Conservation (phyloP, 805 yeast species). For the Yarrowia divulgata region DNA sequence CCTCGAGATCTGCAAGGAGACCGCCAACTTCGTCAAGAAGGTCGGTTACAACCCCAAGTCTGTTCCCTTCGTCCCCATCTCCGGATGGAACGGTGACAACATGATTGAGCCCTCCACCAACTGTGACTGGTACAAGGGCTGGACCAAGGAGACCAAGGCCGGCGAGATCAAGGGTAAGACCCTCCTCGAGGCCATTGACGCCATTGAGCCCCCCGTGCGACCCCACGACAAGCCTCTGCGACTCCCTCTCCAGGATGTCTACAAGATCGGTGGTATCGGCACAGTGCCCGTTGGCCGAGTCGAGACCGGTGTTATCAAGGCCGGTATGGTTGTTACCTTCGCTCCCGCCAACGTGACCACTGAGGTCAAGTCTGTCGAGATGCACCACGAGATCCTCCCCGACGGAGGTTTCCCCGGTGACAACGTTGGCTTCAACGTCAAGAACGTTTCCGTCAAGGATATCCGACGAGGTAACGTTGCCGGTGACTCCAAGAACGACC, state of each 20-base stretch:
- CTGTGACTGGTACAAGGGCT: constrained; percentile 90
- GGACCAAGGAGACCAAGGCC: constrained; percentile 79
- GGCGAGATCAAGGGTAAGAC: constrained; percentile 80
- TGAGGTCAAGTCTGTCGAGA: constrained; percentile 87
- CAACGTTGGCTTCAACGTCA: constrained; percentile 89
- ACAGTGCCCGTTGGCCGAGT: constrained; percentile 95
- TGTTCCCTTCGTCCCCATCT: constrained; percentile 87
- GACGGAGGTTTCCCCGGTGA: constrained; percentile 86
- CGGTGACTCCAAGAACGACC: constrained; percentile 90
- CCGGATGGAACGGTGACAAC: constrained; percentile 95
- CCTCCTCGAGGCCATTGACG: constrained; percentile 82
- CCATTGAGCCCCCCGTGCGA: constrained; percentile 79
- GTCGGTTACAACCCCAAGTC: constrained; percentile 84
- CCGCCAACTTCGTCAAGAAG: constrained; percentile 81
- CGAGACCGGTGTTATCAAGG: constrained; percentile 90
- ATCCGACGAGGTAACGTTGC: constrained; percentile 92
- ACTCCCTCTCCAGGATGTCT: constrained; percentile 88
- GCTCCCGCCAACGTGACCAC: constrained; percentile 93
- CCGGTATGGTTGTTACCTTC: constrained; percentile 88
- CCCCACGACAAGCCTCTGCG: constrained; percentile 88
- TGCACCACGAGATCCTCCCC: constrained; percentile 82
- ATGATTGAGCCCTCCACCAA: constrained; percentile 82
- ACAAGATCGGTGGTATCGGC: constrained; percentile 92
- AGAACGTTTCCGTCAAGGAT: constrained; percentile 88
- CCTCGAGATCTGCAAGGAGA: constrained; percentile 78